Base-by-base conservation (phyloP, 148 eudicot species). In the Vaccinium myrtillus region DNA sequence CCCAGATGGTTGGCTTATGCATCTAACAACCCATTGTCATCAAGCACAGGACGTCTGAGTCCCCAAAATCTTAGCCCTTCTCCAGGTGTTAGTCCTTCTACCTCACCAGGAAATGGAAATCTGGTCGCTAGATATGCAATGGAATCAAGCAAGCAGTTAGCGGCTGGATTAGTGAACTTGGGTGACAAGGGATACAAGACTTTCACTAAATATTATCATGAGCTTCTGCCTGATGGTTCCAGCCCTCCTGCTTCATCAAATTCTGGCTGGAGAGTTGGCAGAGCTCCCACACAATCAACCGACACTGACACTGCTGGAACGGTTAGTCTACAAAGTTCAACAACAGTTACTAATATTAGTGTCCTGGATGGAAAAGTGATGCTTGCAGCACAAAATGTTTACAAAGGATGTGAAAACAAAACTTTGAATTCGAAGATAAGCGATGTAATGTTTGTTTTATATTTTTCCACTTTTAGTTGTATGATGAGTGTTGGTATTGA, bases 1-100 rank as follows among this genome's bases (percentile, higher is more conserved):
- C 90, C 96, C 30, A 91, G 99, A 86, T 97, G 99, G 99, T 88
- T 97, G 87, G 99, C 99, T 56, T 97, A 94, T 92, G 91, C 98
- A 84, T 92, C 98, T 54, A 94, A 89, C 78, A 91, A 90, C 84
- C 99, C 99, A 76, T 83, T 94, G 84, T 81, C 90, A 85, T 90
- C 92, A 46, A 95, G 89, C 87, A 92, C 94, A 11, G 98, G 98
- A 70, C 93, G 98, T 30, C 89, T 97, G 81, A 97, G 99, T 86
- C 99, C 99, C 69, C 93, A 97, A 89, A 93, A 88, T 85, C 90
- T 95, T 25, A 94, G 93, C 69, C 90, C 98, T 46, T 94, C 98
- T 85, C 92, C 94, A 75, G 98, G 95, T 82, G 93, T 87, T 82
- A 96, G 95, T 80, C 99, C 98, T 84, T 96, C 98, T 51, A 97